phyloP scores from a whole-genome alignment of 176 grass and related monocot species.

The Rhipidocladum racemiflorum region DNA sequence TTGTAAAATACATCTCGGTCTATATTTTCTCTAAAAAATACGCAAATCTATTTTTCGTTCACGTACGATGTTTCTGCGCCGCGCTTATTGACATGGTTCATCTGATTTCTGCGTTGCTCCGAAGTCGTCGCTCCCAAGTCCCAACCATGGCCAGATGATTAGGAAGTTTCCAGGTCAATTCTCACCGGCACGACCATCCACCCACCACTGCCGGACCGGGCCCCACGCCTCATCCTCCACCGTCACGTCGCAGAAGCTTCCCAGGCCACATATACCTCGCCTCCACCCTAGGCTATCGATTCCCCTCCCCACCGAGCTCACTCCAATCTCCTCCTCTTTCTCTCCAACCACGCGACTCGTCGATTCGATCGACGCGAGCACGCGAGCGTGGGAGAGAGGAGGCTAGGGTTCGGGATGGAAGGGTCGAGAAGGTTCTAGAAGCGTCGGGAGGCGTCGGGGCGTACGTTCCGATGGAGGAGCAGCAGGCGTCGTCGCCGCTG shows the following conservation, averaged over 20 bases:
- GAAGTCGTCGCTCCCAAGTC: too few species aligned
- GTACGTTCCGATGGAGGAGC: constrained; percentile 55
- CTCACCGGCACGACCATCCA: neutral
- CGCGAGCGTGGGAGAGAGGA: neutral
- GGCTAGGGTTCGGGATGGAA: constrained; percentile 36
- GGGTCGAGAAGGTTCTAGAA: constrained; percentile 13
- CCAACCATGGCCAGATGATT: neutral
- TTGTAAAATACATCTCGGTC: too few species aligned
- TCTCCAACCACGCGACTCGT: constrained; percentile 1
- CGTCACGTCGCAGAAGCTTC: neutral
- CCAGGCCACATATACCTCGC: constrained; percentile 26
- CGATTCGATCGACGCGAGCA: constrained; percentile 23
- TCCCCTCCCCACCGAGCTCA: neutral
- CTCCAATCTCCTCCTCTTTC: constrained; percentile 1
- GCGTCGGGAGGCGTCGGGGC: neutral
- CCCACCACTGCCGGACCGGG: neutral
- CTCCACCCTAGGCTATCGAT: constrained; percentile 22
- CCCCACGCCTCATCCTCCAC: neutral
- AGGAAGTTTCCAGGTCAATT: neutral
- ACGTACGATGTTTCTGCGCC: too few species aligned
- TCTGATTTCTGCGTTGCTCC: too few species aligned
- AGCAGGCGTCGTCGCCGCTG: constrained; percentile 62
- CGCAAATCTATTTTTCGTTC: too few species aligned
- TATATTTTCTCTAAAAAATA: too few species aligned
- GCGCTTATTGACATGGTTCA: too few species aligned